Conservation (phyloP, 805 yeast genomes). For the Sungouiozyma intestinalis region DNA sequence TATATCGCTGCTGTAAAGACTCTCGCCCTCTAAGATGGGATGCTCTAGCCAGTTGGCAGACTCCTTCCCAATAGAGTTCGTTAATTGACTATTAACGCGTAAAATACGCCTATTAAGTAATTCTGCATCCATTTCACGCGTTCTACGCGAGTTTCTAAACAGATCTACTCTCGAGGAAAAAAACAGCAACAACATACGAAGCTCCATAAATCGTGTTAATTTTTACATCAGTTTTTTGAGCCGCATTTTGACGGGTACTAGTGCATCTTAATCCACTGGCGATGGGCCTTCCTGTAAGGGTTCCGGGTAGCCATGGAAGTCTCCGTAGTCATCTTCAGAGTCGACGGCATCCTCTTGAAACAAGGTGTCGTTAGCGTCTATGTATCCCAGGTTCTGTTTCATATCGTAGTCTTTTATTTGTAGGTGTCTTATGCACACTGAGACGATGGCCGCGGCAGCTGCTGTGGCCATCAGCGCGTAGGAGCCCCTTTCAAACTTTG, state of each 20-base stretch:
- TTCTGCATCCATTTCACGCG: not conserved
- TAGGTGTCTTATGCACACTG: slow-evolving; percentile 33
- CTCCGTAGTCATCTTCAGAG: slow-evolving; percentile 11
- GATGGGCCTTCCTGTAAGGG: not conserved
- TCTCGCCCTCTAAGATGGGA: not conserved
- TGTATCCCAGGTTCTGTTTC: slow-evolving; percentile 16
- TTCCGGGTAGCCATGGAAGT: not conserved
- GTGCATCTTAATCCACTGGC: not conserved
- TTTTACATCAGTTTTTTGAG: not conserved
- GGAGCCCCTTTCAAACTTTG: slow-evolving; percentile 42
- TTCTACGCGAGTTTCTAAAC: not conserved
- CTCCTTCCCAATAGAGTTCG: not conserved
- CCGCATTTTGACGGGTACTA: not conserved
- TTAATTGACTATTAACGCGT: not conserved
- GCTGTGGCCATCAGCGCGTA: slow-evolving; percentile 49
- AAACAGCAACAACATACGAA: not conserved
- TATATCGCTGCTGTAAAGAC: not conserved
- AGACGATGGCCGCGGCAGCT: slow-evolving; percentile 32
- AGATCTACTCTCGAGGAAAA: not conserved
- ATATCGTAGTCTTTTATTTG: slow-evolving; percentile 31
- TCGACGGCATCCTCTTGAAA: slow-evolving; percentile 14
- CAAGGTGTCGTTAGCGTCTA: slow-evolving; percentile 21
- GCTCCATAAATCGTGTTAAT: not conserved
- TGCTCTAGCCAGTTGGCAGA: too few species aligned
- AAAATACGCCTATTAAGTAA: not conserved